Base-by-base conservation (phyloP, 2,329 filamentous ascomycete species). In the Cercospora nicotianae region DNA sequence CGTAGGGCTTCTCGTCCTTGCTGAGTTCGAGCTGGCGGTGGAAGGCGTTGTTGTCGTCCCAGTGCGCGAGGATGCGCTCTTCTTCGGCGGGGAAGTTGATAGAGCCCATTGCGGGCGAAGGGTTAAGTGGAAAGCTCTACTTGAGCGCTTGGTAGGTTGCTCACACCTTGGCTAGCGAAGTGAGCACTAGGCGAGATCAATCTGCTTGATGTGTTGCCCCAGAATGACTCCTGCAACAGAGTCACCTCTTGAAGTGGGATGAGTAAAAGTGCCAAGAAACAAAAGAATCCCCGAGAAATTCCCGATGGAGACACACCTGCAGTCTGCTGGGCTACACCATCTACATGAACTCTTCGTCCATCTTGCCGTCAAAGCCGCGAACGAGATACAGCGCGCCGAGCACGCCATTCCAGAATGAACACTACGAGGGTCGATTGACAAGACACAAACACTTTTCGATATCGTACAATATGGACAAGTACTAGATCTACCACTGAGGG, bases 31-130 rank as follows among this genome's bases (percentile, higher is more conserved):
- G 88, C 83, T 96, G 92, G 70, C 90, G 89, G 78, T 92, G 88
- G 80, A 98, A 98, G 74, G 95, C 95, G 77, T 94, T 87, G 79
- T 96, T 95, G 78, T 95, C 92, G 78, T 90, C 91, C 95, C 94
- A 99, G 82, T 89, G 87, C 78, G 90, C 84, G 80, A 98, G 89
- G 80, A 94, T 87, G 71, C 84, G 87, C 83, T 96, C 91, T 86
- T 98, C 94, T 81, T 95, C 92, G 80, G 91, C 91, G 66, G 94
- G 91, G 80, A 98, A 98, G 82, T 94, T 88, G 83, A 98, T 76
- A 65, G 73, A 75, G 75, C 76, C 77, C 77, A 85, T 85, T 59
- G 64, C 64, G 74, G 72, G 71, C 71, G 69, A 59, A 26, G 53
- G 59, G 48, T n/a, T 57, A 42, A 36, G 23, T 30, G 48, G 39